phyloP scores from a whole-genome alignment of 2,329 filamentous ascomycete species.

The Colletotrichum costaricense region DNA sequence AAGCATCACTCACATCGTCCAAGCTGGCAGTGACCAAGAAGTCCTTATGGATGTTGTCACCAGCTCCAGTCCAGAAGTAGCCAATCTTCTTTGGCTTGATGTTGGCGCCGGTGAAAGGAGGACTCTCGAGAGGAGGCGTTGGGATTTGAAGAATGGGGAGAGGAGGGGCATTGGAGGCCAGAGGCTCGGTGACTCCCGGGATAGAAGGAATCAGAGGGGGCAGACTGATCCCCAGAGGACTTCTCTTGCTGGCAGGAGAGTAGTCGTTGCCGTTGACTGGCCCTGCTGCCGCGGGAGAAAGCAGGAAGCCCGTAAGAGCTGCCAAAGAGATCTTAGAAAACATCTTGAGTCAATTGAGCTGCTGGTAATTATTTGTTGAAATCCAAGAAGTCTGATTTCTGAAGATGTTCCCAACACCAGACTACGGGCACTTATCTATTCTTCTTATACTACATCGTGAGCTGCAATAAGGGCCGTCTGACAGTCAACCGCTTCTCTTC shows the following conservation, averaged over 20 bases:
- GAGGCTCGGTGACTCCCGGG: constrained; percentile 67
- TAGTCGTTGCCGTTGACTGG: constrained; percentile 12
- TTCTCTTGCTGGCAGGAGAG: constrained; percentile 24
- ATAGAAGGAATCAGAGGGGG: constrained; percentile 69
- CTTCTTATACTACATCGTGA: neutral
- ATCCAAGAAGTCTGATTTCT: neutral
- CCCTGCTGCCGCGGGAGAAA: neutral
- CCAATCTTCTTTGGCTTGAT: constrained; percentile 75
- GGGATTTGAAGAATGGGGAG: constrained; percentile 69
- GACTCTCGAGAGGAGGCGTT: constrained; percentile 66
- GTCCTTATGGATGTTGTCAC: constrained; percentile 69
- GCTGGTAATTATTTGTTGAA: neutral
- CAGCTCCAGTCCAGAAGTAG: constrained; percentile 72
- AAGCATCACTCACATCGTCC: constrained; percentile 59
- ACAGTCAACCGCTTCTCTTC: neutral
- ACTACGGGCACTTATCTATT: neutral
- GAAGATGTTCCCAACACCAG: neutral
- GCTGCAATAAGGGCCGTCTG: neutral
- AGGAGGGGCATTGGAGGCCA: constrained; percentile 61
- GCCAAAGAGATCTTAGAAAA: neutral
- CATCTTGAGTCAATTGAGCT: neutral
- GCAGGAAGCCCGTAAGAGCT: constrained; percentile 7
- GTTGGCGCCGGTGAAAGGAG: constrained; percentile 62
- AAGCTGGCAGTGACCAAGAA: constrained; percentile 69
- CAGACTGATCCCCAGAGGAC: constrained; percentile 52